Percentiles rank a stretch among this genome's conserved stretches.
These are phyloP conservation scores for Fusarium concolor DNA, from an alignment of 2,329 filamentous ascomycete species.

Conservation along the genomic window DNA sequence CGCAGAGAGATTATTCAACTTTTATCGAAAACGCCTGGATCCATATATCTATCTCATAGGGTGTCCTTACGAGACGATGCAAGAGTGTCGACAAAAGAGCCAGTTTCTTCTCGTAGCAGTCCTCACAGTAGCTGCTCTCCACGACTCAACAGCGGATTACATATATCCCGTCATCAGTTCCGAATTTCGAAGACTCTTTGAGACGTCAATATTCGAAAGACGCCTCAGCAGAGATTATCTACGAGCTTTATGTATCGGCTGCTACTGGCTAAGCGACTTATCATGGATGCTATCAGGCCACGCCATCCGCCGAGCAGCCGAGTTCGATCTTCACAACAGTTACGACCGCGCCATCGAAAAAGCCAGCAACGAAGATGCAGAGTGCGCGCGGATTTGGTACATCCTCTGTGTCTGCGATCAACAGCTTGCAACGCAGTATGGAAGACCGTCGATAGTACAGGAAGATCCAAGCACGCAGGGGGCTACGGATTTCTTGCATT, in stretches of 20 bases:
- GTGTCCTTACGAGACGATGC: constrained; percentile 60
- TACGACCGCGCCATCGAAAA: constrained; percentile 52
- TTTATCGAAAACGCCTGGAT: constrained; percentile 62
- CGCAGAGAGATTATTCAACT: constrained; percentile 61
- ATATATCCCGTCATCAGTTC: constrained; percentile 64
- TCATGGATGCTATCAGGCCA: constrained; percentile 70
- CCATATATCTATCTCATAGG: constrained; percentile 64
- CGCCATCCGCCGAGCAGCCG: constrained; percentile 60
- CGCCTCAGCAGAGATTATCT: constrained; percentile 60
- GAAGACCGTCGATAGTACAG: constrained; percentile 66
- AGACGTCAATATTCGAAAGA: constrained; percentile 53
- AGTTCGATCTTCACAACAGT: constrained; percentile 56
- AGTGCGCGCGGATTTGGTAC: constrained; percentile 70
- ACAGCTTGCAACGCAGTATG: constrained; percentile 70
- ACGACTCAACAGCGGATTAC: constrained; percentile 63
- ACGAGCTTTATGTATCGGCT: constrained; percentile 68
- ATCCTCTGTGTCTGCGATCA: constrained; percentile 69
- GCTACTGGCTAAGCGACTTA: constrained; percentile 71
- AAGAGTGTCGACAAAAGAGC: constrained; percentile 64
- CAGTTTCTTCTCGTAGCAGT: constrained; percentile 66
- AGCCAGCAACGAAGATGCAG: constrained; percentile 52
- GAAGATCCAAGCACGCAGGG: constrained; percentile 67
- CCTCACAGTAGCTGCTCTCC: constrained; percentile 67
- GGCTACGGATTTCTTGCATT: constrained; percentile 64
- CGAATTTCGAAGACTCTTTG: constrained; percentile 66